These are phyloP conservation scores for Leccinum rimulosum DNA, from an alignment of 768 basidiomycete genomes.

Conservation along the genomic window DNA sequence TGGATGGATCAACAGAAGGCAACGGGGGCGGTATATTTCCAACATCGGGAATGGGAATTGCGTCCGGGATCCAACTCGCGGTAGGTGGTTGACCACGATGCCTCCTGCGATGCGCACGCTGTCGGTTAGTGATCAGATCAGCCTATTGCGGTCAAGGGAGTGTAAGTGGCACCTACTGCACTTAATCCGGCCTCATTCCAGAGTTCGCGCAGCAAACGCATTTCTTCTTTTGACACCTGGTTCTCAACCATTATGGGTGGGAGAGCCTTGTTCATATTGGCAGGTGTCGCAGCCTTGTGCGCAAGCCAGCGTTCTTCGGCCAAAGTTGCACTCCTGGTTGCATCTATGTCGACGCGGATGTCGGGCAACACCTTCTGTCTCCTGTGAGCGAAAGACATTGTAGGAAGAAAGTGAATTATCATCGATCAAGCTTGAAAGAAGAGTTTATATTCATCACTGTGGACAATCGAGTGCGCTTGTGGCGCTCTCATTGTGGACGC, in stretches of 20 bases:
- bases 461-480: not conserved
- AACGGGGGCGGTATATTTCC: not conserved
- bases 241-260: constrained; percentile 21
- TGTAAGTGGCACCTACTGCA: constrained; percentile 13
- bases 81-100: constrained; percentile 1
- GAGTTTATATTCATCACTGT: constrained; percentile 9
- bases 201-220: constrained; percentile 16
- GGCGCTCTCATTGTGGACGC: constrained; percentile 7
- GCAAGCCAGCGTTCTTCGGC: not conserved
- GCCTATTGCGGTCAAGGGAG: not conserved
- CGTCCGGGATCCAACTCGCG: constrained; percentile 5
- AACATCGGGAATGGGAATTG: constrained; percentile 14
- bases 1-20: constrained; percentile 5
- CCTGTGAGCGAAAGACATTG: constrained; percentile 9
- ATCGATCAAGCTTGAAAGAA: not conserved
- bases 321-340: not conserved
- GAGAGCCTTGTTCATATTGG: constrained; percentile 5
- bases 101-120: constrained; percentile 27
- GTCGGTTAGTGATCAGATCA: constrained; percentile 10
- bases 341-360: constrained; percentile 15
- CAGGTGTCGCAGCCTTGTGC: not conserved
- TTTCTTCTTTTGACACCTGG: constrained; percentile 18
- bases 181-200: constrained; percentile 28
- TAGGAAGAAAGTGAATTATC: not conserved
- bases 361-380: constrained; percentile 24